These are phyloP conservation scores for Delphinella strobiligena DNA, from an alignment of 2,329 filamentous ascomycete genomes.

Conservation along the genomic window DNA sequence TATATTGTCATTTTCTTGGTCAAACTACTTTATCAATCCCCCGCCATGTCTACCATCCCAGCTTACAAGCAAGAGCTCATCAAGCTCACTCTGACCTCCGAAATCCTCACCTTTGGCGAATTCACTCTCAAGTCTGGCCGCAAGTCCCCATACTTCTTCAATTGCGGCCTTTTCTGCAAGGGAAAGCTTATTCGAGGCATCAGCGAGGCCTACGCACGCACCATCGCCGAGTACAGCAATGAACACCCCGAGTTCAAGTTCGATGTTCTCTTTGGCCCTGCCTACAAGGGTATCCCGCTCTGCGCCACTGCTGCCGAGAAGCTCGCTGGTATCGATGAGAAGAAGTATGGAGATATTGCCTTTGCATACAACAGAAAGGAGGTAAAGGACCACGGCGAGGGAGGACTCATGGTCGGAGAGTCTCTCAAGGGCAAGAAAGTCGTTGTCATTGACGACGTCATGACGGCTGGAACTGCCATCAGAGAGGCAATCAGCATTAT, in stretches of 20 bases:
- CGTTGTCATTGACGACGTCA: constrained; percentile 90
- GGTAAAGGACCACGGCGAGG: constrained; percentile 90
- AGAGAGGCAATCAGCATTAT: constrained; percentile 87
- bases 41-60: constrained; percentile 10
- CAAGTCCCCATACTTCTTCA: constrained; percentile 93
- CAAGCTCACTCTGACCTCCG: constrained; percentile 52
- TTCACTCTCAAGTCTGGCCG: constrained; percentile 90
- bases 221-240: constrained; percentile 42
- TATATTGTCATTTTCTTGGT: neutral
- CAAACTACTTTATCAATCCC: neutral
- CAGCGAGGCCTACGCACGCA: constrained; percentile 65
- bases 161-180: constrained; percentile 81
- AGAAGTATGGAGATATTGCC: constrained; percentile 55
- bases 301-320: constrained; percentile 65
- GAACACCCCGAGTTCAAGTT: constrained; percentile 44
- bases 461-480: constrained; percentile 90
- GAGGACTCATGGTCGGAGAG: constrained; percentile 82
- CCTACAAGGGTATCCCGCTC: constrained; percentile 96
- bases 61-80: constrained; percentile 65
- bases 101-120: constrained; percentile 67
- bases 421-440: constrained; percentile 73
- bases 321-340: constrained; percentile 56
- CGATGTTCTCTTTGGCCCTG: constrained; percentile 85
- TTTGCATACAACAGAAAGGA: constrained; percentile 96
- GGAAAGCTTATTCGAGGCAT: constrained; percentile 67